Evolutionary conservation across 2,329 filamentous ascomycete species (phyloP).

Genomic region (Aspergillus glaucus): DNA sequence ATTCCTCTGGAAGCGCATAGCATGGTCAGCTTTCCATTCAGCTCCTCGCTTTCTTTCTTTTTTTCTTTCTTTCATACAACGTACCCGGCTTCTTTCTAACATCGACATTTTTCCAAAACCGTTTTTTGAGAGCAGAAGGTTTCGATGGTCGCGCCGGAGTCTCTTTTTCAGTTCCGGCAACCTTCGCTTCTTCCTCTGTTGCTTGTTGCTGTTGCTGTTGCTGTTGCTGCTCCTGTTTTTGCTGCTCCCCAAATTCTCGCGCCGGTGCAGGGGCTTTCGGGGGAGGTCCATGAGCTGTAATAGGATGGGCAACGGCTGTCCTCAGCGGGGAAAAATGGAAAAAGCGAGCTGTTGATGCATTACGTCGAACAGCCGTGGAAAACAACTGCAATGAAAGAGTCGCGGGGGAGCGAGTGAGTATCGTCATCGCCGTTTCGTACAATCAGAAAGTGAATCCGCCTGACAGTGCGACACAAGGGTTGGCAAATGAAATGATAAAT

Average conservation of each 20-base stretch:
- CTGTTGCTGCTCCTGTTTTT: neutral
- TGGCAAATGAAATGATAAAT: slow-evolving; percentile 1
- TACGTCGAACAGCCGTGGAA: slow-evolving; percentile 9
- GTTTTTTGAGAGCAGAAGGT: slow-evolving; percentile 51
- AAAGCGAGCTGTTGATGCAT: slow-evolving; percentile 17
- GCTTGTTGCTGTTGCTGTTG: slow-evolving; percentile 42
- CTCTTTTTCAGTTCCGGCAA: slow-evolving; percentile 18
- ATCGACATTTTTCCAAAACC: slow-evolving; percentile 83
- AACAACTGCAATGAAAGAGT: slow-evolving; percentile 14
- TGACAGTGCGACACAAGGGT: neutral
- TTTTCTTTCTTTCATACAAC: neutral
- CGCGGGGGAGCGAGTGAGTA: slow-evolving; percentile 15
- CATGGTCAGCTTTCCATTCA: too few species aligned
- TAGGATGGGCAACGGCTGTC: slow-evolving; percentile 51
- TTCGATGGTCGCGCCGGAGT: slow-evolving; percentile 23
- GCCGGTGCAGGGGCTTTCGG: slow-evolving; percentile 51
- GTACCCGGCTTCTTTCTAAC: slow-evolving; percentile 62
- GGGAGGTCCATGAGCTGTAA: slow-evolving; percentile 55
- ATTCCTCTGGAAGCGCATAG: slow-evolving; percentile 35
- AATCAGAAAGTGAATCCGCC: slow-evolving; percentile 11
- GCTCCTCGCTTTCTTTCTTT: too few species aligned
- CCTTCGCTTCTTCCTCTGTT: slow-evolving; percentile 38
- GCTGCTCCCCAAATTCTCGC: slow-evolving; percentile 40
- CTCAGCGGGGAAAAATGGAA: slow-evolving; percentile 32
- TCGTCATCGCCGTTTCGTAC: slow-evolving; percentile 12